A percentile compares a stretch with the other conserved stretches of the same genome.
Conservation (phyloP, 768 basidiomycete species). For the Pulveroboletus frians region DNA sequence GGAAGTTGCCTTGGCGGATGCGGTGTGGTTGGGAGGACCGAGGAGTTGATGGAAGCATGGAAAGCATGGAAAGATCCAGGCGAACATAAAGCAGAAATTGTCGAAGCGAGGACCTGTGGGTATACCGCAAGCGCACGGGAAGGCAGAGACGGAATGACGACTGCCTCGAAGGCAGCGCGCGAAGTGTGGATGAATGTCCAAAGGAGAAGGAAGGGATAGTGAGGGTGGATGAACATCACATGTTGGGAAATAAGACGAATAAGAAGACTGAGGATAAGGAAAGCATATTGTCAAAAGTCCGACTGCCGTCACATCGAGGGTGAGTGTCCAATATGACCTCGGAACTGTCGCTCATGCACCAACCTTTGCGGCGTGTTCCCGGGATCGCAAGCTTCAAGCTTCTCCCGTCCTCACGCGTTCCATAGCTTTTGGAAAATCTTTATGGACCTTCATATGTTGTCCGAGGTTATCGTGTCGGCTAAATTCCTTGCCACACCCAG, state of each 20-base stretch:
- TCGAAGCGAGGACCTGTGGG: conserved; percentile 19
- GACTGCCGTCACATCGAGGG: conserved; percentile 20
- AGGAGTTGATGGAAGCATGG: conserved; percentile 24
- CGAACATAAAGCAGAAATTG: conserved; percentile 17
- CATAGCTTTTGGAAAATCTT: conserved; percentile 30
- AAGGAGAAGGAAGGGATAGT: conserved; percentile 18
- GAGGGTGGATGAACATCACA: conserved; percentile 20
- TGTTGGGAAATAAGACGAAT: conserved; percentile 24
- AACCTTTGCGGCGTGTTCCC: conserved; percentile 12
- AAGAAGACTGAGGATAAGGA: conserved; percentile 20
- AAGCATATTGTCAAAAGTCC: conserved; percentile 25
- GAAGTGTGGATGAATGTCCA: conserved; percentile 22
- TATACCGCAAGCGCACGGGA: conserved; percentile 16
- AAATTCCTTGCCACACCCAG: conserved; percentile 79
- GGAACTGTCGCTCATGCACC: conserved; percentile 16
- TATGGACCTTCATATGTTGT: conserved; percentile 84
- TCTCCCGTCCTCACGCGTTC: conserved; percentile 25
- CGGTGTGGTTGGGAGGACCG: conserved; percentile 6
- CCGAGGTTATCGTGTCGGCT: conserved; percentile 84
- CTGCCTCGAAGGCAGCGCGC: conserved; percentile 16
- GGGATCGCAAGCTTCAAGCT: conserved; percentile 10
- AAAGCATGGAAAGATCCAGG: conserved; percentile 19
- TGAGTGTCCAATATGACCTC: conserved; percentile 19
- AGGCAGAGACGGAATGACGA: conserved; percentile 9
- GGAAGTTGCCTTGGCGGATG: conserved; percentile 14